A percentile compares a stretch with the other conserved stretches of the same genome.
phyloP scores from a whole-genome alignment of 495 filamentous ascomycete genomes.

The Pyronema omphalodes region DNA sequence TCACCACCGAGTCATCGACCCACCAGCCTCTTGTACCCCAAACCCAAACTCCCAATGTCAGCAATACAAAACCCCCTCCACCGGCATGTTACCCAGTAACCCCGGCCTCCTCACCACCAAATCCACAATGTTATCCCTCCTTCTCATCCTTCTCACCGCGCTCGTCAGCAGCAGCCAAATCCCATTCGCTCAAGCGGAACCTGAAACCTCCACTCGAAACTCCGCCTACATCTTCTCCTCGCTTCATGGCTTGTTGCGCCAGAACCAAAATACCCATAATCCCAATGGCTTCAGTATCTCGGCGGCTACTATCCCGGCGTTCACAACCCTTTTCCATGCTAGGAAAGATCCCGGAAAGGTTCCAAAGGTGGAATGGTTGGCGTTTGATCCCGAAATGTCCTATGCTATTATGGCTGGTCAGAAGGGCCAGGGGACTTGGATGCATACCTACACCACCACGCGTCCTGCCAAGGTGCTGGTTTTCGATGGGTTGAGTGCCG shows the following conservation, averaged over 20 bases:
- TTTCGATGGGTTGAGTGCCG: constrained; percentile 30
- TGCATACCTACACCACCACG: constrained; percentile 29
- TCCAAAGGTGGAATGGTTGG: constrained; percentile 30
- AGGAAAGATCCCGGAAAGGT: constrained; percentile 22
- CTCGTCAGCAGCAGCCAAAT: no score
- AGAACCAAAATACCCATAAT: constrained; percentile 29
- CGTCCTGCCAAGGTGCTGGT: constrained; percentile 26
- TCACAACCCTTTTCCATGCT: constrained; percentile 30
- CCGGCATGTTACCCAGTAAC: no score
- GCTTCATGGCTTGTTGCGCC: constrained; percentile 26
- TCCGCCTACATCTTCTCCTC: constrained; percentile 25
- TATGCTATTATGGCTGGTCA: constrained; percentile 29
- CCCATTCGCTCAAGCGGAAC: no score
- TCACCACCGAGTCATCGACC: no score
- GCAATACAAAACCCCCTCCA: no score
- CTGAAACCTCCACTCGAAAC: neutral
- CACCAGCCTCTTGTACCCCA: no score
- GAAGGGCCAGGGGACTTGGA: constrained; percentile 21
- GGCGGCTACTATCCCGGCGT: constrained; percentile 25
- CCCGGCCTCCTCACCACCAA: no score
- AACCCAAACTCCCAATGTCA: no score
- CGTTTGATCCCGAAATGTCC: constrained; percentile 31
- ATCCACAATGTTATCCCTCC: no score
- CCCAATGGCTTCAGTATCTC: constrained; percentile 29
- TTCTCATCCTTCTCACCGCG: no score